Base-by-base conservation (phyloP, 1,284 basidiomycete species). In the Pseudozyma pruni region DNA sequence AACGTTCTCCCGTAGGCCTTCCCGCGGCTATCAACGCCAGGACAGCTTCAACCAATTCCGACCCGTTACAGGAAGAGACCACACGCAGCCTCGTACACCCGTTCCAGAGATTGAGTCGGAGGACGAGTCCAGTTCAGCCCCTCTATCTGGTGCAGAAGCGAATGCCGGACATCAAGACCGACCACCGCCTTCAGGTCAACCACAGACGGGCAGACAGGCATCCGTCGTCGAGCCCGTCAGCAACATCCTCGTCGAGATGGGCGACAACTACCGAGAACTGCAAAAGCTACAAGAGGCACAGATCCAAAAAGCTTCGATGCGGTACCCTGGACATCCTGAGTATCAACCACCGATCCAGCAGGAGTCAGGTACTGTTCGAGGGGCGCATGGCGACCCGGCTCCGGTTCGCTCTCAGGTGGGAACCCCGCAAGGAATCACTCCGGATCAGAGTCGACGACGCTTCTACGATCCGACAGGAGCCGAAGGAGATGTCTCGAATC, bases 301-400 rank as follows among this genome's bases (percentile, higher is more conserved):
- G 33, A 29, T 55, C 16, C n/a, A 17, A 17, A 54, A 40, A 23
- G 55, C 62, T 1, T 34, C 56, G n/a, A 32, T 44, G 22, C 62
- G 60, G 8, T 63, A 63, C n/a, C 6, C 31, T 4, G 54, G 60
- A 4, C 54, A 63, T 49, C 54, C 60, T 10, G 34, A 66, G 22
- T 44, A 44, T 19, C 39, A 16, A 17, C 13, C 47, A 4, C 37
- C 55, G 0, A 27, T 13, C 1, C 35, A 45, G 48, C 37, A 38
- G 39, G 38, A 27, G 17, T 13, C 23, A 8, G 16, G 14, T n/a
- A 4, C 27, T 8, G 32, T 19, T 4, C 25, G 10, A 25, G 17
- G 23, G 14, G 48, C 38, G 7, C 48, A 34, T 20, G 29, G 29
- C n/a, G 49, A 48, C 2, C 52, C 55, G 3, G 38, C 52, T 22